These are phyloP conservation scores for Oleoguttula mirabilis DNA, from an alignment of 495 filamentous ascomycete species.

Conservation along the genomic window DNA sequence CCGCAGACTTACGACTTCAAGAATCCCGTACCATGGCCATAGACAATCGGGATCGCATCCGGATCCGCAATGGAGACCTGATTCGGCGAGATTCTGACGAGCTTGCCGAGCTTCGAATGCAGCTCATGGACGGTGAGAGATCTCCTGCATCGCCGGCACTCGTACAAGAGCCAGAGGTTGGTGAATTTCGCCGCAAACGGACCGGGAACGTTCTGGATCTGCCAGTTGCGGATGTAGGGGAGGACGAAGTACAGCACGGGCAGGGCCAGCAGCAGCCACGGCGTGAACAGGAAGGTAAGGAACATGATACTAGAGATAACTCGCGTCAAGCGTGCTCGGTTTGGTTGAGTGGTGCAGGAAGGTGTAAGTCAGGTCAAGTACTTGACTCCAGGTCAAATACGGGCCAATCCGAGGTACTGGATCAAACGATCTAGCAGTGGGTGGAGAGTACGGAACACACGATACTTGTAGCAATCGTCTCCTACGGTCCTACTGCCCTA, in stretches of 20 bases:
- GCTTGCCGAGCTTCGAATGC: conserved; percentile 56
- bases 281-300: conserved; percentile 41
- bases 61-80: conserved; percentile 51
- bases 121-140: conserved; percentile 55
- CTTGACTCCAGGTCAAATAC: too few relatives aligned
- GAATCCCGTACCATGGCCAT: conserved; percentile 39
- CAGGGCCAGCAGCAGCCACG: conserved; percentile 44
- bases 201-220: conserved; percentile 52
- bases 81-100: conserved; percentile 48
- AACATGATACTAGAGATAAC: too few relatives aligned
- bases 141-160: conserved; percentile 53
- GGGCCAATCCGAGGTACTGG: too few relatives aligned
- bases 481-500: too few relatives aligned
- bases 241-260: conserved; percentile 51
- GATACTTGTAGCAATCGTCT: too few relatives aligned
- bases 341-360: too few relatives aligned
- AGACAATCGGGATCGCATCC: conserved; percentile 43
- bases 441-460: too few relatives aligned
- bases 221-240: conserved; percentile 55
- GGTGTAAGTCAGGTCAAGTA: too few relatives aligned
- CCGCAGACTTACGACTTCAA: conserved; percentile 28
- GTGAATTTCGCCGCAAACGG: conserved; percentile 60
- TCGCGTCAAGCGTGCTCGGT: too few relatives aligned
- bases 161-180: conserved; percentile 66
- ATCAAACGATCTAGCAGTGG: too few relatives aligned